Base-by-base conservation (phyloP, 352 stramenopile genomes). In the Phytopythium montanum region DNA sequence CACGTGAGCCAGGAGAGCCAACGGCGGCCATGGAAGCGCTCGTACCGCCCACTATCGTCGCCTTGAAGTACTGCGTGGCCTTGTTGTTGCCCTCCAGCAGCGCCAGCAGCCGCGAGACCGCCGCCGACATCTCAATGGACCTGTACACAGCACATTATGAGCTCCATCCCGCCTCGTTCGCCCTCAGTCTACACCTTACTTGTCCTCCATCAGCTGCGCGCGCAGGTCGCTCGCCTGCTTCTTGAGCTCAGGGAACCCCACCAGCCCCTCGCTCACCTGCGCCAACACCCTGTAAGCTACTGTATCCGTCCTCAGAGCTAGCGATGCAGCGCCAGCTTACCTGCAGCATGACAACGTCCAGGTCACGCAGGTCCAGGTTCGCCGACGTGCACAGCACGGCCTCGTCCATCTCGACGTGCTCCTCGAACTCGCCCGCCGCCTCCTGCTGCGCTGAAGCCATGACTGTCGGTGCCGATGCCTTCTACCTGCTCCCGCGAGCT, bases 371-470 rank as follows among this genome's bases (percentile, higher is more conserved):
- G 28, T 82, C 65, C 45, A 91, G 67, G 42, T 77, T 75, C 54
- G 77, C 75, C 7, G 79, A 85, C 33, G 81, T 88, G 48, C 75
- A 79, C 55, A 91, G 60, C 50, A 91, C 72, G 51, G 72, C 72
- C 39, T 88, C 79, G 56, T 87, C 79, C 51, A 89, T 50, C 68
- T 78, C 73, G 61, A 91, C 81, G 66, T 89, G 73, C 54, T 69
- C 60, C 59, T 84, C 75, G 51, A 91, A 91, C 36, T 54, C 65
- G 44, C 72, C 77, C 19, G 65, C 69, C 26, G 51, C 60, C 31
- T 57, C 54, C 64, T 73, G 62, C 72, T 74, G 75, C 41, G 26
- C 26, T 29, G 36, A 31, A 13, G 34, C 33, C 39, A 60, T 53
- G 50, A 2, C 23, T 34, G 23, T 36, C n/a, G 10, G n/a, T 5